A percentile compares a stretch with the other conserved stretches of the same genome.
These are phyloP conservation scores for Bryopsis sp. DNA, from an alignment of 139 green algal genomes.

Conservation along the genomic window DNA sequence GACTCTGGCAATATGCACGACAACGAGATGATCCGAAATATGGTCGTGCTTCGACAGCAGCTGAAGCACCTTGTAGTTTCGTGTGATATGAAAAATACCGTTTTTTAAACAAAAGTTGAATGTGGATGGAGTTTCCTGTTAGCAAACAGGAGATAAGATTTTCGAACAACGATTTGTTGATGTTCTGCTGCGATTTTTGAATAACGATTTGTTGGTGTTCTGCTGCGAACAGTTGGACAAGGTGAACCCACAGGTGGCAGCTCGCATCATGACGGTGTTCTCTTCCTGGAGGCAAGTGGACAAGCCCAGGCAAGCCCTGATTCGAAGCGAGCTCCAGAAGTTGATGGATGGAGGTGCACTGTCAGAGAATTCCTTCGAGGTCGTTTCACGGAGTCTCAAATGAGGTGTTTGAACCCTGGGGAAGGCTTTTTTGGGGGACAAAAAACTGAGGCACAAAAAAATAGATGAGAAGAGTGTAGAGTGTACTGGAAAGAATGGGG, in stretches of 20 bases:
- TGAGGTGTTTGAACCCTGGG: not conserved
- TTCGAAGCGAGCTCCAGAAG: slow-evolving; percentile 72
- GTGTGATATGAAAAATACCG: too few relatives aligned
- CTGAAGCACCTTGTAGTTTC: too few relatives aligned
- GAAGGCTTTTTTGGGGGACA: slow-evolving; percentile 31
- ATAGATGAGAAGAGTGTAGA: not conserved
- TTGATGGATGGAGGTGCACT: slow-evolving; percentile 62
- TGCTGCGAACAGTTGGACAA: slow-evolving; percentile 50
- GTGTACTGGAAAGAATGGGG: slow-evolving; percentile 1
- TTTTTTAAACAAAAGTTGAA: too few relatives aligned
- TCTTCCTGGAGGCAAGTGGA: slow-evolving; percentile 81
- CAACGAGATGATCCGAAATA: too few relatives aligned
- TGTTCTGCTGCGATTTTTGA: slow-evolving; percentile 7
- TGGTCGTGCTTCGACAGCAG: too few relatives aligned
- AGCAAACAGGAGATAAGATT: too few relatives aligned
- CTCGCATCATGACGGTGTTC: slow-evolving; percentile 64
- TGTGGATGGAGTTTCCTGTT: too few relatives aligned
- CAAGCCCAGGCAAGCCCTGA: slow-evolving; percentile 61
- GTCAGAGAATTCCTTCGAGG: slow-evolving; percentile 90
- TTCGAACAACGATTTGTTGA: slow-evolving; percentile 17
- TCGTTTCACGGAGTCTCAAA: slow-evolving; percentile 72
- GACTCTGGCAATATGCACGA: too few relatives aligned
- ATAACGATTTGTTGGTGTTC: not conserved
- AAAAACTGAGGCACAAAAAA: not conserved
- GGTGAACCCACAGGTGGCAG: slow-evolving; percentile 83